These are phyloP conservation scores for Phytophthora pluvialis DNA, from an alignment of 352 stramenopile species.

Conservation along the genomic window DNA sequence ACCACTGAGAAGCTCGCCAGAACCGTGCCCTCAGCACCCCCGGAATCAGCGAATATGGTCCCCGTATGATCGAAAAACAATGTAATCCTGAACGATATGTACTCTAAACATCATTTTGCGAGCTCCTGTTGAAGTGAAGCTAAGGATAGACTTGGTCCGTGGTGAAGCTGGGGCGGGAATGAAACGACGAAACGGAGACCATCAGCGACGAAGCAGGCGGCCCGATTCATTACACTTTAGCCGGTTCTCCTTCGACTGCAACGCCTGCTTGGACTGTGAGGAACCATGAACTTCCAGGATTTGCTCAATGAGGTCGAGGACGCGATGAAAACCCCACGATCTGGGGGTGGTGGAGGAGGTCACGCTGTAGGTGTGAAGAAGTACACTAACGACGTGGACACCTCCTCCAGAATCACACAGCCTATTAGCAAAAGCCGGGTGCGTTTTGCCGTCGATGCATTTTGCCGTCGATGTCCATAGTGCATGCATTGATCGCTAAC, in stretches of 20 bases:
- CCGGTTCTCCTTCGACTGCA: neutral
- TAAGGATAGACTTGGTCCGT: constrained; percentile 33
- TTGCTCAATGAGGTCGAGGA: constrained; percentile 77
- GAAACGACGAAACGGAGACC: constrained; percentile 31
- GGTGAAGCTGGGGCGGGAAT: neutral
- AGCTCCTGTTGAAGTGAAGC: neutral
- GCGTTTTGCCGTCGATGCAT: neutral
- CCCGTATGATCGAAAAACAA: constrained; percentile 30
- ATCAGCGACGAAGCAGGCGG: neutral
- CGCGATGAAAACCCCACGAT: constrained; percentile 52
- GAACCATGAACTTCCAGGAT: constrained; percentile 73
- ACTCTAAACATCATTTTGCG: constrained; percentile 10
- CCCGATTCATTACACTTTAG: constrained; percentile 2
- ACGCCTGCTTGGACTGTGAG: neutral
- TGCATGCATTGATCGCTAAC: neutral
- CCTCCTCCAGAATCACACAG: constrained; percentile 14
- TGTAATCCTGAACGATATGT: constrained; percentile 26
- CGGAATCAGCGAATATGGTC: constrained; percentile 26
- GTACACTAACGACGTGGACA: constrained; percentile 9
- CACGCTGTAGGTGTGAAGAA: constrained; percentile 22
- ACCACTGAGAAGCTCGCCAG: constrained; percentile 26
- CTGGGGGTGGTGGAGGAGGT: constrained; percentile 12
- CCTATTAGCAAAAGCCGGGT: constrained; percentile 26
- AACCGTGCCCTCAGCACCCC: constrained; percentile 11
- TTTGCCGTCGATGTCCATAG: neutral